Conservation (phyloP, 768 basidiomycete genomes). For the Hypholoma fasciculare region DNA sequence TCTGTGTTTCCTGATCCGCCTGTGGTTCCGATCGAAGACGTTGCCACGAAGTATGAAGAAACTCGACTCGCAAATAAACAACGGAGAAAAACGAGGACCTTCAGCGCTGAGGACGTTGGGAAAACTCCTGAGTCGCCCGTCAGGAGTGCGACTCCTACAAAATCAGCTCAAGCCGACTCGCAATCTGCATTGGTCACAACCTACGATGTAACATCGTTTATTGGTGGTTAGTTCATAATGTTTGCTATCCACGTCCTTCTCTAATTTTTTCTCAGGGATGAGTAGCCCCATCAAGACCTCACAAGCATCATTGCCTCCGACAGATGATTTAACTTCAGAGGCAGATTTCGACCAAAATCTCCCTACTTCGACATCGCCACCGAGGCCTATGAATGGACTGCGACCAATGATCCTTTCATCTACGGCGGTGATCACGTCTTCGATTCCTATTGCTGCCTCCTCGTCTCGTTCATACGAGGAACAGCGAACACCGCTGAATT, state of each 20-base stretch:
- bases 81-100: neutral
- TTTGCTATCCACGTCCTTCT: slow-evolving; percentile 2
- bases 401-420: slow-evolving; percentile 28
- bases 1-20: slow-evolving; percentile 74
- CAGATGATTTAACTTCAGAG: neutral
- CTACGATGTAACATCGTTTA: slow-evolving; percentile 77
- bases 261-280: neutral
- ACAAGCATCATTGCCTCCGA: neutral
- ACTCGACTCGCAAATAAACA: neutral
- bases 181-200: slow-evolving; percentile 47
- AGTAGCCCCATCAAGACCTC: neutral
- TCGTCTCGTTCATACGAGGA: neutral
- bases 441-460: neutral
- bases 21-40: slow-evolving; percentile 4
- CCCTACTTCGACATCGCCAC: neutral
- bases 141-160: neutral
- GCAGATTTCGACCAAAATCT: slow-evolving; percentile 4
- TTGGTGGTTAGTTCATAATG: slow-evolving; percentile 40
- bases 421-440: neutral
- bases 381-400: slow-evolving; percentile 11
- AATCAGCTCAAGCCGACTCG: neutral
- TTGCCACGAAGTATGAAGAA: slow-evolving; percentile 3
- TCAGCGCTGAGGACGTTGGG: neutral
- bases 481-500: neutral
- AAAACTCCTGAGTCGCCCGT: neutral